Evolutionary conservation across 768 basidiomycete genomes (phyloP), one percentile per base, ranked within the genome.

Genomic region (Lactifluus pinguis): DNA sequence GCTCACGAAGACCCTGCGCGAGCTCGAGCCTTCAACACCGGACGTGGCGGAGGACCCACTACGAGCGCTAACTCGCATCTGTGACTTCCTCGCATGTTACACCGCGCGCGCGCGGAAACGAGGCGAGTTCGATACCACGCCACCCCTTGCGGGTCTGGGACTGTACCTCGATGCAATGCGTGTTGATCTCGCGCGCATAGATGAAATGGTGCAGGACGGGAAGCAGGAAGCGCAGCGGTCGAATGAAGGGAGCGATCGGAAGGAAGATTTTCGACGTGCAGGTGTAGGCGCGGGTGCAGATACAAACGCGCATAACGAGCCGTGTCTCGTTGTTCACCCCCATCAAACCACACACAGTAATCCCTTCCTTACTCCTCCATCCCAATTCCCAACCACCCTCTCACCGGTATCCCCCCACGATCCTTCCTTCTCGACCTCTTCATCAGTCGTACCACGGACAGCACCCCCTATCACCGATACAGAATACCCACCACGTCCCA

Each of bases 11-110:
- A 25, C 25, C 25, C 25, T 1, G 25, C 25, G 25, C 25, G 25
- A 25, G 25, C 25, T 25, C 25, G 25, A 34, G 32, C 32, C 32
- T 11, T 38, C 29, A 38, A 57, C 61, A 38, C 55, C 61, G 11
- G 61, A 57, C 56, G 51, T 36, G 10, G 51, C 47, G 19, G 61
- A 62, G 61, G 61, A 62, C 17, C 61, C 61, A 29, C 30, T 57
- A 2, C 61, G 51, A 11, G 19, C 55, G 15, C 55, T 62, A n/a
- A 3, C 2, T 4, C 61, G 61, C 19, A 42, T 62, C 19, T 62
- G 61, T 17, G 56, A 34, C 11, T 57, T 57, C 56, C 55, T 62
- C 21, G 47, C 39, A 2, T 29, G 51, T 10, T 57, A 57, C 39
- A 29, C 19, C 30, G 61, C 61, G 1, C 55, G 45, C 39, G 61